Percentiles rank a stretch among this genome's conserved stretches.
phyloP scores from a whole-genome alignment of 2,329 filamentous ascomycete genomes.

The Escovopsis sp. region DNA sequence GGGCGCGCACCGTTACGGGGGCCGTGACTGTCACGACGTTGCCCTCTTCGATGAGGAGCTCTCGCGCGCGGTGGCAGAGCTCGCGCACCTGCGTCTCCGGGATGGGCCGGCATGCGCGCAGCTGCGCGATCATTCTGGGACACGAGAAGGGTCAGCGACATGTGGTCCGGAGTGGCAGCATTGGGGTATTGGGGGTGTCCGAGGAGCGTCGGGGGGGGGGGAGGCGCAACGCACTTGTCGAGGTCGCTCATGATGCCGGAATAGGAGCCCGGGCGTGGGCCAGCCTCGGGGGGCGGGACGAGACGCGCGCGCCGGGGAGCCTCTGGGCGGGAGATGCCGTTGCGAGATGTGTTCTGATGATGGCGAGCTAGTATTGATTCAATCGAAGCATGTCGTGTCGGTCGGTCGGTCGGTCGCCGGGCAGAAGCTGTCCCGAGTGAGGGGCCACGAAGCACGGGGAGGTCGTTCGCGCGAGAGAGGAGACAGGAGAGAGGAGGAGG shows the following conservation, averaged over 20 bases:
- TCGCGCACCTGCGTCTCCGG: slow-evolving; percentile 92
- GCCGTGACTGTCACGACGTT: slow-evolving; percentile 94
- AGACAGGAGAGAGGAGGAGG: no score
- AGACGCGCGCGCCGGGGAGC: slow-evolving; percentile 11
- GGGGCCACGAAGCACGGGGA: no score
- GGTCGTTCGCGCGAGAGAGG: no score
- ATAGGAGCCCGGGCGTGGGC: not conserved
- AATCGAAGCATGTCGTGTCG: no score
- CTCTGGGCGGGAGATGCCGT: not conserved
- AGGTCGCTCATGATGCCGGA: slow-evolving; percentile 64
- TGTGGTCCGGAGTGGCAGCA: not conserved
- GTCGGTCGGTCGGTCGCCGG: no score
- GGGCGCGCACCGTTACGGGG: slow-evolving; percentile 64
- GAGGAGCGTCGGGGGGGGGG: slow-evolving; percentile 7
- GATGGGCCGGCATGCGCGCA: slow-evolving; percentile 91
- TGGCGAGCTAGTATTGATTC: no score
- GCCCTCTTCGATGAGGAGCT: slow-evolving; percentile 91
- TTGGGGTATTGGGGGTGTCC: not conserved
- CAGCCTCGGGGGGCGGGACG: not conserved
- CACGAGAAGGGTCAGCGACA: slow-evolving; percentile 1
- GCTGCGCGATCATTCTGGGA: slow-evolving; percentile 79
- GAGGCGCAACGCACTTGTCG: slow-evolving; percentile 50
- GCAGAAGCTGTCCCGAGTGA: no score
- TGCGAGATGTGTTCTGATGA: slow-evolving; percentile 1
- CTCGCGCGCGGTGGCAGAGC: slow-evolving; percentile 91